These are phyloP conservation scores for Turnera subulata DNA, from an alignment of 345 rosid species.

Conservation along the genomic window DNA sequence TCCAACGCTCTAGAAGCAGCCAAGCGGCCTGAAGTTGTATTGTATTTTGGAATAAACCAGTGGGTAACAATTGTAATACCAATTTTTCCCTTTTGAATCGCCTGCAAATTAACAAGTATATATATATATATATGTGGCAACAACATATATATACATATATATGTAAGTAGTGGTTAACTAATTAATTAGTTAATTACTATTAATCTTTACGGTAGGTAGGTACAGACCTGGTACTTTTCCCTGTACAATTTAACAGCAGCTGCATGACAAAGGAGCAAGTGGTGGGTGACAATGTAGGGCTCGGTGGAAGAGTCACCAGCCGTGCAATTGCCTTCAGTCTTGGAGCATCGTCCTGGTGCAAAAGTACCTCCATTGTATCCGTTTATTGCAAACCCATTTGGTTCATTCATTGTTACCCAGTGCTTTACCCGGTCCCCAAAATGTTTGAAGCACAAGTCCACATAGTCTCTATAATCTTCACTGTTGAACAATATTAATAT, in stretches of 20 bases:
- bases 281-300: slow-evolving; percentile 16
- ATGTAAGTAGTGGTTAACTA: not conserved
- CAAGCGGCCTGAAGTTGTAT: slow-evolving; percentile 13
- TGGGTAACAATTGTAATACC: slow-evolving; percentile 23
- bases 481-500: too few relatives aligned
- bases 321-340: slow-evolving; percentile 10
- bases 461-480: slow-evolving; percentile 10
- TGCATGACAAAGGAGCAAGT: slow-evolving; percentile 17
- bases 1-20: slow-evolving; percentile 39
- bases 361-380: slow-evolving; percentile 8
- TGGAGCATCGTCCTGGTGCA: slow-evolving; percentile 27
- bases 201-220: not conserved
- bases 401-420: slow-evolving; percentile 24
- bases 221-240: slow-evolving; percentile 16
- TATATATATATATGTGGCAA: too few relatives aligned
- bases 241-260: slow-evolving; percentile 16
- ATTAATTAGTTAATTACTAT: not conserved
- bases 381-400: slow-evolving; percentile 7
- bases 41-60: slow-evolving; percentile 33
- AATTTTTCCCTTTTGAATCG: slow-evolving; percentile 28
- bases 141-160: too few relatives aligned
- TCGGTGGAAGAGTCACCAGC: slow-evolving; percentile 22
- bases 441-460: slow-evolving; percentile 21
- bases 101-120: slow-evolving; percentile 1
- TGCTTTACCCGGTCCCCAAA: slow-evolving; percentile 24